These are phyloP conservation scores for Amaranthus tricolor DNA, from an alignment of 179 eudicot genomes.

Conservation along the genomic window DNA sequence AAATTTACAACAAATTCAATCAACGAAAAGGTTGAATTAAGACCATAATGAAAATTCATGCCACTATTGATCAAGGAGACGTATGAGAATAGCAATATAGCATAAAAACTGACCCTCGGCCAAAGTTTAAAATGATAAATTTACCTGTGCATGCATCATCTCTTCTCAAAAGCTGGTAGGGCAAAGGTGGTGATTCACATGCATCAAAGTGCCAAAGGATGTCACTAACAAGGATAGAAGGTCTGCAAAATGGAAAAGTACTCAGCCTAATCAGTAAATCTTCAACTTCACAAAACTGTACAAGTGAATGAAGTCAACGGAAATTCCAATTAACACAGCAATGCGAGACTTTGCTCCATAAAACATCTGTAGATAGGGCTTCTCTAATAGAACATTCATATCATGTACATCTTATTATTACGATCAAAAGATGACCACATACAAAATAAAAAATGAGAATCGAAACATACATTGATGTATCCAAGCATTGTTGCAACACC, in stretches of 20 bases:
- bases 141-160: constrained; percentile 58
- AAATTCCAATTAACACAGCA: not conserved
- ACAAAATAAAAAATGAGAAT: not conserved
- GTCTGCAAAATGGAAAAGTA: constrained; percentile 50
- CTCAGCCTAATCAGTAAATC: not conserved
- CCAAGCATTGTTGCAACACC: constrained; percentile 72
- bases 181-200: constrained; percentile 38
- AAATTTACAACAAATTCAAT: not conserved
- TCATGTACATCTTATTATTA: not conserved
- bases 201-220: constrained; percentile 67
- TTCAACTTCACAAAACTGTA: not conserved
- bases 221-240: constrained; percentile 84
- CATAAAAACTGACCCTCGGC: not conserved
- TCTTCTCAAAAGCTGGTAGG: constrained; percentile 53
- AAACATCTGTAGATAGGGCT: not conserved
- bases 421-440: constrained; percentile 9
- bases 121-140: constrained; percentile 4
- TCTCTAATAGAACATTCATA: not conserved
- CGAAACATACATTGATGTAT: constrained; percentile 77
- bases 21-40: not conserved
- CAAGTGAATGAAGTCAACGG: not conserved
- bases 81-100: not conserved
- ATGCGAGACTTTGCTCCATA: not conserved
- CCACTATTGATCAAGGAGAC: not conserved
- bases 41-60: not conserved